phyloP scores from a whole-genome alignment of 179 eudicot genomes.

The Patellifolia procumbens region DNA sequence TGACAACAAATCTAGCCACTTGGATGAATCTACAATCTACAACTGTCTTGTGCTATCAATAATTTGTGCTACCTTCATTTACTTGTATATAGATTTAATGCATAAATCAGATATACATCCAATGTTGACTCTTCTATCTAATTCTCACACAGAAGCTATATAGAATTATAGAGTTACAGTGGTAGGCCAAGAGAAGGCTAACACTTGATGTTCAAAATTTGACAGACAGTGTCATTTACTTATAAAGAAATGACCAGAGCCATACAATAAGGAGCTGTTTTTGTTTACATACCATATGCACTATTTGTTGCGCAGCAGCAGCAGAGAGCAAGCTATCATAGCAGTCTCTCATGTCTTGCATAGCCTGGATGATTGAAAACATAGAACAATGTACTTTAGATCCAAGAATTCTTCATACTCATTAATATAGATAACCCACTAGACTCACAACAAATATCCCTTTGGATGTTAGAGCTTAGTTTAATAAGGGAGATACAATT shows the following conservation, averaged over 20 bases:
- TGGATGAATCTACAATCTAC: too few relatives aligned
- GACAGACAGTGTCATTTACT: too few relatives aligned
- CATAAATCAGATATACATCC: neutral
- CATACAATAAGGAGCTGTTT: neutral
- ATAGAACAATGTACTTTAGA: neutral
- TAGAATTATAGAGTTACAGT: neutral
- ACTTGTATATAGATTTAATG: neutral
- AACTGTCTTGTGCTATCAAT: too few relatives aligned
- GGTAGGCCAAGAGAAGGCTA: neutral
- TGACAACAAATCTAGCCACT: too few relatives aligned
- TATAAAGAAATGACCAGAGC: neutral
- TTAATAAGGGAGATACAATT: neutral
- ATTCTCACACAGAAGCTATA: neutral
- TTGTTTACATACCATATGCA: conserved; percentile 66
- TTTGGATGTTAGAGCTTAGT: neutral
- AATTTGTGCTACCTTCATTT: neutral
- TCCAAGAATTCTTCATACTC: neutral
- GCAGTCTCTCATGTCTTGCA: conserved; percentile 91
- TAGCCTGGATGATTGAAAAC: conserved; percentile 50
- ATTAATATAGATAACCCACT: neutral
- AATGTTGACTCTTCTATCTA: neutral
- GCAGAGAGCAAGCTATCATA: conserved; percentile 91
- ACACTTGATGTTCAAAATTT: neutral
- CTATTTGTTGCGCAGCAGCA: conserved; percentile 87
- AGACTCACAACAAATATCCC: neutral